A percentile compares a stretch with the other conserved stretches of the same genome.
Conservation (phyloP, 2,329 filamentous ascomycete genomes). For the Phoma herbarum region DNA sequence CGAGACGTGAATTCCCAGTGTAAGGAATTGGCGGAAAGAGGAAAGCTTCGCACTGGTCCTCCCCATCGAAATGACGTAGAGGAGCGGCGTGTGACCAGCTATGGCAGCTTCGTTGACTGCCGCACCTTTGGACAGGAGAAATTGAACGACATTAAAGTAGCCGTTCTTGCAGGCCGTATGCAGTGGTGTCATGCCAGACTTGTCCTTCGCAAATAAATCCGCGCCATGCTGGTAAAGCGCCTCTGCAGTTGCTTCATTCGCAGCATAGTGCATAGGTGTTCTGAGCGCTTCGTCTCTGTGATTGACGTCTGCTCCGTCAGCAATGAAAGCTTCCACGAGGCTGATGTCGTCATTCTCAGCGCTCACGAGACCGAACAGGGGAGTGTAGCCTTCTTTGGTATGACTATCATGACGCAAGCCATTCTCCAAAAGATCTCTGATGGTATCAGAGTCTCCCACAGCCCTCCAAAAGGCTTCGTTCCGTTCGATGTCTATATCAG, state of each 20-base stretch:
- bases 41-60: background rate
- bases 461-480: background rate
- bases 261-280: background rate
- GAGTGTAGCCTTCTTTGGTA: background rate
- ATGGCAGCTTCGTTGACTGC: background rate
- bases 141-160: background rate
- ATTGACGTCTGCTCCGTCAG: background rate
- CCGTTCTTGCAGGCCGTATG: background rate
- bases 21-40: background rate
- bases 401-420: background rate
- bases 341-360: background rate
- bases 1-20: background rate
- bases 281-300: background rate
- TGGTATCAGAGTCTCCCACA: background rate
- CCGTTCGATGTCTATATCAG: background rate
- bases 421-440: background rate
- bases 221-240: background rate
- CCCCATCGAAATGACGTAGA: background rate
- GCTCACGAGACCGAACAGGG: background rate
- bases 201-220: background rate
- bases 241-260: background rate
- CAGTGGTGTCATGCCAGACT: background rate
- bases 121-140: background rate
- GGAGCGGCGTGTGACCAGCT: background rate
- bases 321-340: background rate